Percentiles rank a stretch among this genome's conserved stretches.
Conservation (phyloP, 2,329 filamentous ascomycete species). For the Monosporascus sp. region DNA sequence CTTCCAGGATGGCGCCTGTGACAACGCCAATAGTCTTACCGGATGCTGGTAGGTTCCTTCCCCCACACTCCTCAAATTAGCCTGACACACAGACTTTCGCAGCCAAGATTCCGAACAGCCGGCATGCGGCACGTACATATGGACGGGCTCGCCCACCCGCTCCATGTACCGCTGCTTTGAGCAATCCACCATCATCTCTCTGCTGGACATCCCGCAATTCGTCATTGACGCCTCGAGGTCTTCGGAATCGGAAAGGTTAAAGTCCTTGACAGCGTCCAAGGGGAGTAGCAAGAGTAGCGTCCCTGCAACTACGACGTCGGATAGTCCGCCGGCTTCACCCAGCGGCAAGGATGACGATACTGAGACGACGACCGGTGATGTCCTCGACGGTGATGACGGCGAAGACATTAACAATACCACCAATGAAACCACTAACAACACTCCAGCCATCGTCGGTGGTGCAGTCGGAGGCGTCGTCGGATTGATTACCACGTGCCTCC, state of each 20-base stretch:
- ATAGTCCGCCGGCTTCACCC: neutral
- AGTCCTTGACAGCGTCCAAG: neutral
- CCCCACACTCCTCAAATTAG: neutral
- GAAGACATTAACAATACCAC: neutral
- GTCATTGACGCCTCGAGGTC: conserved; percentile 21
- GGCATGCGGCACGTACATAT: conserved; percentile 33
- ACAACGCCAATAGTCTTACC: conserved; percentile 19
- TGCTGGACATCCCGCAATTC: conserved; percentile 31
- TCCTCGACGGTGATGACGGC: neutral
- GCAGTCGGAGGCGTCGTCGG: neutral
- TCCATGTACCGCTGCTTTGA: conserved; percentile 33
- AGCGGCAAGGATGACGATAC: neutral
- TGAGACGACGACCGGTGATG: neutral
- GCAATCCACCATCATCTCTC: conserved; percentile 21
- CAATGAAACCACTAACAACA: neutral
- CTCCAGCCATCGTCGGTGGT: neutral
- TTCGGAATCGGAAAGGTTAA: neutral
- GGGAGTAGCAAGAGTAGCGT: neutral
- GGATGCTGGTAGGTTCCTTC: conserved; percentile 32
- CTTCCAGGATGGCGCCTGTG: conserved; percentile 23
- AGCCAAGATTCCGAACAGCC: conserved; percentile 13
- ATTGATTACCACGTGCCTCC: neutral
- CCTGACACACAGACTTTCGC: neutral
- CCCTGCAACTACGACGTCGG: neutral
- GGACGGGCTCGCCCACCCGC: conserved; percentile 27